phyloP scores from a whole-genome alignment of 768 basidiomycete species.

The Cantharellus cinnabarinus region DNA sequence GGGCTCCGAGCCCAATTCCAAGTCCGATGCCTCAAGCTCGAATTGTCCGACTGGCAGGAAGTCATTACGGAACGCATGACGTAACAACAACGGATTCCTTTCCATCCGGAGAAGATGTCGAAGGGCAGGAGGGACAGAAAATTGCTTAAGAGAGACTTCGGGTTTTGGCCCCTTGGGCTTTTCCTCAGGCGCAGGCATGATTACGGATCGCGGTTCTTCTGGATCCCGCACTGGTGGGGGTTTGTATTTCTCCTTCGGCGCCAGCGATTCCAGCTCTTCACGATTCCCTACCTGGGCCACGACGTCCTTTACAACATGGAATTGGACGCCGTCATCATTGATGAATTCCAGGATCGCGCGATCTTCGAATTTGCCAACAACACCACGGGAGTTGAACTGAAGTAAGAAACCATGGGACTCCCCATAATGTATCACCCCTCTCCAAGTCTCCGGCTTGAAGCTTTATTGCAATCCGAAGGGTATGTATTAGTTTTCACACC shows the following conservation, averaged over 20 bases:
- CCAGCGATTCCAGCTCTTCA: slow-evolving; percentile 29
- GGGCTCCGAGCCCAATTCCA: no score
- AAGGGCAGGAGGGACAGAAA: not conserved
- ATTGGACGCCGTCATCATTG: slow-evolving; percentile 12
- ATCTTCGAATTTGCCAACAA: slow-evolving; percentile 6
- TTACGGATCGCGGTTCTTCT: no score
- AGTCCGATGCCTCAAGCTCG: no score
- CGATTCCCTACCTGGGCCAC: slow-evolving; percentile 28
- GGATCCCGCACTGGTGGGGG: no score
- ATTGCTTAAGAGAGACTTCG: slow-evolving; percentile 8
- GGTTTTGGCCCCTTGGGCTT: slow-evolving; percentile 16
- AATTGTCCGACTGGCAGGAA: slow-evolving; percentile 17
- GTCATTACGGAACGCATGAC: not conserved
- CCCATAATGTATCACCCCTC: not conserved
- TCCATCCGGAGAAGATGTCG: slow-evolving; percentile 1
- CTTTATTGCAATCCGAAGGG: not conserved
- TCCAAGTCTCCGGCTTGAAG: not conserved
- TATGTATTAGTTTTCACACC: not conserved
- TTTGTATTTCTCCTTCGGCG: slow-evolving; percentile 12
- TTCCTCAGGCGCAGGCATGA: slow-evolving; percentile 22
- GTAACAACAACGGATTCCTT: no score
- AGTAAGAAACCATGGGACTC: slow-evolving; percentile 19
- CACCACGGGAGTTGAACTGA: slow-evolving; percentile 18
- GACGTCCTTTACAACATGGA: slow-evolving; percentile 28
- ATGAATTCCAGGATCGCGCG: slow-evolving; percentile 6